Evolutionary conservation across 371 early-diverging fungal genomes (phyloP).

Genomic region (Rhizomucor miehei): DNA sequence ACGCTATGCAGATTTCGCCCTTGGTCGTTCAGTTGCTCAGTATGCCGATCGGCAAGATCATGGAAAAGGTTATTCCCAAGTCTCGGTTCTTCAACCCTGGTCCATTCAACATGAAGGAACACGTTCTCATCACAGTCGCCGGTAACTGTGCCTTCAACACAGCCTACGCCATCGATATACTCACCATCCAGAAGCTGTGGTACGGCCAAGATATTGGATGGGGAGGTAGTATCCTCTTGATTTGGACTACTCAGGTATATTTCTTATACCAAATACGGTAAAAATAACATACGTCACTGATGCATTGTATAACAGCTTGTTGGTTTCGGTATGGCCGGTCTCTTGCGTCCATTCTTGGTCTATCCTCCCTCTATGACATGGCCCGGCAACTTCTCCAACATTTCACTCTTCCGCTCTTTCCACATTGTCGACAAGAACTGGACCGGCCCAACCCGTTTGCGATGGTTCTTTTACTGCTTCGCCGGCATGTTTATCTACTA

Average conservation of each 20-base stretch:
- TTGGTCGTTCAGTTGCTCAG: constrained; percentile 60
- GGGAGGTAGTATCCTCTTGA: constrained; percentile 53
- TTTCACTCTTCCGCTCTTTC: constrained; percentile 73
- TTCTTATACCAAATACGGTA: background rate
- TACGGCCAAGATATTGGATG: constrained; percentile 62
- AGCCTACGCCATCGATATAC: constrained; percentile 75
- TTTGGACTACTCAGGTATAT: constrained; percentile 68
- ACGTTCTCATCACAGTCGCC: constrained; percentile 72
- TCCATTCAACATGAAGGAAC: constrained; percentile 87
- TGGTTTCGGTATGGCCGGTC: constrained; percentile 85
- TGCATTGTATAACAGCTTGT: constrained; percentile 19
- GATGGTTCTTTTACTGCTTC: constrained; percentile 63
- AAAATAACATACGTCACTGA: background rate
- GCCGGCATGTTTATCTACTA: constrained; percentile 65
- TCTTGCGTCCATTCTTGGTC: constrained; percentile 74
- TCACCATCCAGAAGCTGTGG: constrained; percentile 64
- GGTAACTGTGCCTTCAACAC: constrained; percentile 52
- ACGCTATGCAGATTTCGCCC: constrained; percentile 41
- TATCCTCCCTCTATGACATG: constrained; percentile 85
- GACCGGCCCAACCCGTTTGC: constrained; percentile 51
- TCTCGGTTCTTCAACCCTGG: constrained; percentile 62
- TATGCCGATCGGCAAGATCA: constrained; percentile 62
- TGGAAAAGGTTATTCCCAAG: constrained; percentile 49
- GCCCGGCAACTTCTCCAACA: constrained; percentile 71
- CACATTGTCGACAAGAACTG: constrained; percentile 50